These are phyloP conservation scores for Ilyonectria destructans DNA, from an alignment of 2,329 filamentous ascomycete genomes.

Conservation along the genomic window DNA sequence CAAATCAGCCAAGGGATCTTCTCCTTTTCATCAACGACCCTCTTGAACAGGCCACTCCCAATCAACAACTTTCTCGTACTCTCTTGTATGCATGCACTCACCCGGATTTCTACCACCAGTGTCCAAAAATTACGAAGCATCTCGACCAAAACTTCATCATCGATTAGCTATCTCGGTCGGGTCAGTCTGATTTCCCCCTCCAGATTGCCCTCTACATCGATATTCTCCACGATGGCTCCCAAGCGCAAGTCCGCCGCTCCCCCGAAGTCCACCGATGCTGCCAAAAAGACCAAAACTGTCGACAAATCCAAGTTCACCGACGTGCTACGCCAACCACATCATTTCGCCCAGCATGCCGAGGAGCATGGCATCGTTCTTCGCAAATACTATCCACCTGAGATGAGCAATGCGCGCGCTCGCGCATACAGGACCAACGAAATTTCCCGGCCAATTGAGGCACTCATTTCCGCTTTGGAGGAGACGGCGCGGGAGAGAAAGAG, in stretches of 20 bases:
- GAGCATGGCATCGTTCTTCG: slow-evolving; percentile 77
- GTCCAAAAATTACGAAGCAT: not conserved
- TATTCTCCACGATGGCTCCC: slow-evolving; percentile 50
- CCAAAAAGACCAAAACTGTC: slow-evolving; percentile 55
- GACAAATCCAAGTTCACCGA: slow-evolving; percentile 44
- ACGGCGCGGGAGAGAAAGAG: slow-evolving; percentile 70
- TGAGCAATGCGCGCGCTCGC: slow-evolving; percentile 84
- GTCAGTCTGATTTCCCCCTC: not conserved
- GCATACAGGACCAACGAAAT: slow-evolving; percentile 82
- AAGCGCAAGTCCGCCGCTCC: slow-evolving; percentile 51
- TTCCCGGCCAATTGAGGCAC: slow-evolving; percentile 80
- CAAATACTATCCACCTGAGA: slow-evolving; percentile 88
- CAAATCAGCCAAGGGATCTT: slow-evolving; percentile 13
- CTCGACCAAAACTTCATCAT: not conserved
- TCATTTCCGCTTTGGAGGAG: slow-evolving; percentile 73
- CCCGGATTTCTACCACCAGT: not conserved
- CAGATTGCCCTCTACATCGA: not conserved
- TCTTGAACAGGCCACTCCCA: not conserved
- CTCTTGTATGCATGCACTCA: not conserved
- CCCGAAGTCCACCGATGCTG: slow-evolving; percentile 43
- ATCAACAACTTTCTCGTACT: not conserved
- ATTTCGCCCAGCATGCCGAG: slow-evolving; percentile 63
- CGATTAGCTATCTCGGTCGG: not conserved
- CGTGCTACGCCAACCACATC: slow-evolving; percentile 63
- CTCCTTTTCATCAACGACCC: not conserved